phyloP scores from a whole-genome alignment of 1,284 basidiomycete species.

The Polyporus tsugae region DNA sequence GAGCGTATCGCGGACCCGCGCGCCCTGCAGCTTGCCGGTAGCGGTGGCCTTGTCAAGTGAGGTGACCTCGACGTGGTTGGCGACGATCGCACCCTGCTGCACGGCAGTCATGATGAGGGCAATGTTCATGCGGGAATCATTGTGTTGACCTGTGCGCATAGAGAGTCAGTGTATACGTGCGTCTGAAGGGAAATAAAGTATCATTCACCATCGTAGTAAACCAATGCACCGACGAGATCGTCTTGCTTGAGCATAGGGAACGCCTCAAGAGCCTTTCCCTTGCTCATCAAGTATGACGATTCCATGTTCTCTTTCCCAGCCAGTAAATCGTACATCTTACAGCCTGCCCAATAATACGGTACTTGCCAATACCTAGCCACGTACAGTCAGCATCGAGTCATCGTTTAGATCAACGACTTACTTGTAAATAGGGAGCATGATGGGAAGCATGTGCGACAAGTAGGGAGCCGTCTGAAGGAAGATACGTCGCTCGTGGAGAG shows the following conservation, averaged over 20 bases:
- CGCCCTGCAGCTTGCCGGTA: constrained; percentile 80
- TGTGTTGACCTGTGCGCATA: constrained; percentile 85
- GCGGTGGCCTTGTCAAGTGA: constrained; percentile 74
- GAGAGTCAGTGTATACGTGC: not conserved
- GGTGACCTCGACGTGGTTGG: constrained; percentile 93
- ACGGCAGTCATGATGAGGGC: constrained; percentile 95
- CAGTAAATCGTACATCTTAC: constrained; percentile 96
- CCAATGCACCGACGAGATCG: constrained; percentile 94
- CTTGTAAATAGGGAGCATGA: constrained; percentile 94
- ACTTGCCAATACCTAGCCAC: constrained; percentile 91
- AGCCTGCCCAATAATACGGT: constrained; percentile 95
- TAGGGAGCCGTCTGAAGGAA: constrained; percentile 98
- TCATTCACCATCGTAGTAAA: constrained; percentile 91
- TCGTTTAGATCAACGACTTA: constrained; percentile 43
- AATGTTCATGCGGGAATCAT: constrained; percentile 98
- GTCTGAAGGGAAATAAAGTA: not conserved
- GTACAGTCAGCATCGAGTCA: not conserved
- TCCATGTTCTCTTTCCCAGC: constrained; percentile 99
- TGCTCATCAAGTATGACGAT: constrained; percentile 92
- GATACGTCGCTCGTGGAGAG: constrained; percentile 91
- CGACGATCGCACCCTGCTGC: constrained; percentile 88
- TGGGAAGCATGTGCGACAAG: constrained; percentile 90
- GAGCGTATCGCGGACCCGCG: constrained; percentile 82
- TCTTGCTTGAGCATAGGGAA: constrained; percentile 97
- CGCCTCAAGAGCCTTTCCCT: constrained; percentile 90